Conservation (phyloP, 371 early-diverging fungal genomes). For the Mucor indicus region DNA sequence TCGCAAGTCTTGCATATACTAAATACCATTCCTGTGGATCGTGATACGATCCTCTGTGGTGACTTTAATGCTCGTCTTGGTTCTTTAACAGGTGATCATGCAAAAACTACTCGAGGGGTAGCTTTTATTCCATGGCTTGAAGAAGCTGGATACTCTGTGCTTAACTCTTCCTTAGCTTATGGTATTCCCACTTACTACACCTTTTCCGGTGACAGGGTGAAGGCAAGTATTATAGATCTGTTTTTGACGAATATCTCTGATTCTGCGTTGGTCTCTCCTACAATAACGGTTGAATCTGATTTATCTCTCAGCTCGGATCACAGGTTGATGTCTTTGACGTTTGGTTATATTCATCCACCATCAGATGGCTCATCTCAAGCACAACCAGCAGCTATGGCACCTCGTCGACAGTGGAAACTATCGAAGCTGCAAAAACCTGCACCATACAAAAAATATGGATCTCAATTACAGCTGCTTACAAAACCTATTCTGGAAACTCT, state of each 20-base stretch:
- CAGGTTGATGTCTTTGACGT: background rate
- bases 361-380: no score
- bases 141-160: background rate
- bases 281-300: background rate
- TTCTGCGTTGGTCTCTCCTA: background rate
- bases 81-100: background rate
- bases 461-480: background rate
- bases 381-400: background rate
- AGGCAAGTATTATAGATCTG: slow-evolving; percentile 6
- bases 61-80: slow-evolving; percentile 10
- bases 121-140: background rate
- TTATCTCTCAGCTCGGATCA: background rate
- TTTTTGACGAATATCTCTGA: background rate
- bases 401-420: slow-evolving; percentile 10
- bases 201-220: background rate
- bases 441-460: background rate
- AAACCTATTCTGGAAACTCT: background rate
- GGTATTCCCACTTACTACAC: slow-evolving; percentile 1
- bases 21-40: background rate
- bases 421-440: slow-evolving; percentile 2
- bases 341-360: background rate
- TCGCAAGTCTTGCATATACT: background rate
- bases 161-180: background rate
- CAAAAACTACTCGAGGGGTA: background rate
- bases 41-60: slow-evolving; percentile 2